These are phyloP conservation scores for Sclerotinia spermophila DNA, from an alignment of 2,329 filamentous ascomycete species.

Conservation along the genomic window DNA sequence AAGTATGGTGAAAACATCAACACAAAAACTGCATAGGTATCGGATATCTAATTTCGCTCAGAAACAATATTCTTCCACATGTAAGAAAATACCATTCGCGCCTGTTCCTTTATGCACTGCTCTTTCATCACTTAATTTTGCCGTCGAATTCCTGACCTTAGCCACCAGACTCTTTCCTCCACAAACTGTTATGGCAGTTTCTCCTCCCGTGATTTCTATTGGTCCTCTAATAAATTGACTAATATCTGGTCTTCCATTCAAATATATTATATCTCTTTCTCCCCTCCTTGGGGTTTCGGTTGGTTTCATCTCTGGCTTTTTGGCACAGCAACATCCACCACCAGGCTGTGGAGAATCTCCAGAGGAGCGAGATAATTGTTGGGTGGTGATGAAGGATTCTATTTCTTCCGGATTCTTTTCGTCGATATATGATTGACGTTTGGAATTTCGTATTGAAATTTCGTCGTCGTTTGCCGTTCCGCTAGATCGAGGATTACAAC, in stretches of 20 bases:
- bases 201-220: conserved; percentile 56
- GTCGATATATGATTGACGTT: conserved; percentile 11
- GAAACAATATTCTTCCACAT: conserved; percentile 59
- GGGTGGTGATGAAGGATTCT: neutral
- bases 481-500: conserved; percentile 12
- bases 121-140: conserved; percentile 54
- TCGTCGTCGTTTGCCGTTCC: conserved; percentile 1
- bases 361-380: neutral
- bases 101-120: conserved; percentile 63
- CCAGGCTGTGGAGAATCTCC: neutral
- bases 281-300: conserved; percentile 1
- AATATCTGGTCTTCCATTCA: conserved; percentile 46
- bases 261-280: conserved; percentile 37
- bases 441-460: conserved; percentile 5
- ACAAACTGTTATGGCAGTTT: conserved; percentile 59
- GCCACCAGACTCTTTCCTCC: conserved; percentile 54
- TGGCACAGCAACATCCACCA: conserved; percentile 13
- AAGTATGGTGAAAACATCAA: neutral
- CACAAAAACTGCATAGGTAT: neutral
- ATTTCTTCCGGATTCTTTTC: conserved; percentile 6
- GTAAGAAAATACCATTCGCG: conserved; percentile 58
- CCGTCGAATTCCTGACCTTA: conserved; percentile 52
- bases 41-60: conserved; percentile 28
- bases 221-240: conserved; percentile 49
- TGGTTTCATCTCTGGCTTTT: neutral